Evolutionary conservation across 257 asterid species (phyloP).

Genomic region (Mentha longifolia): DNA sequence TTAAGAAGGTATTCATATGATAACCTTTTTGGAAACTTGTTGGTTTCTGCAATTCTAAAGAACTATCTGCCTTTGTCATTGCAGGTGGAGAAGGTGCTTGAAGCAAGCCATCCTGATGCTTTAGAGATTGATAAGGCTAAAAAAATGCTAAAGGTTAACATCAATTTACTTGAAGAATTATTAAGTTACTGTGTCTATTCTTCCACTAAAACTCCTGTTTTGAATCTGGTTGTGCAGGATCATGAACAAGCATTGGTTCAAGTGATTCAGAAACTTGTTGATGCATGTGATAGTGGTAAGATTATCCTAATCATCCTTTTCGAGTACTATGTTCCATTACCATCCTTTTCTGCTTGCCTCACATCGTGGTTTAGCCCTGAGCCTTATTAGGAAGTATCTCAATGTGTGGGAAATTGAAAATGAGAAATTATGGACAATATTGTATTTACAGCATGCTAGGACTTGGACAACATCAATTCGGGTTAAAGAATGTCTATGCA

Average conservation of each 20-base stretch:
- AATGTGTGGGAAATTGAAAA: neutral
- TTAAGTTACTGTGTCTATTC: conserved; percentile 15
- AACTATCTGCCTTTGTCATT: conserved; percentile 25
- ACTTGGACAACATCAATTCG: neutral
- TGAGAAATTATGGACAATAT: neutral
- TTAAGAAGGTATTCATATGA: conserved; percentile 65
- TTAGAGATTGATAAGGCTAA: conserved; percentile 84
- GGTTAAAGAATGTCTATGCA: neutral
- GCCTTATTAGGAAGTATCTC: neutral
- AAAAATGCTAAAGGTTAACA: conserved; percentile 82
- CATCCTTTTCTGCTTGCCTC: neutral
- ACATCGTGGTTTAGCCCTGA: neutral
- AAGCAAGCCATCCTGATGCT: conserved; percentile 78
- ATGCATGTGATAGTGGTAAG: conserved; percentile 78
- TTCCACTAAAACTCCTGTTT: conserved; percentile 25
- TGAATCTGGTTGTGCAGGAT: conserved; percentile 63
- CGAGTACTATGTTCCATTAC: conserved; percentile 15
- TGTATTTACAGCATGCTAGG: neutral
- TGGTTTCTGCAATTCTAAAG: conserved; percentile 11
- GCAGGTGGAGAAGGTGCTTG: conserved; percentile 92
- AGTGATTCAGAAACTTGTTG: conserved; percentile 83
- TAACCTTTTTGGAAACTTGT: neutral
- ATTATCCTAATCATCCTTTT: neutral
- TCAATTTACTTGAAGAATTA: conserved; percentile 1
- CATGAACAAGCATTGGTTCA: conserved; percentile 81